phyloP scores from a whole-genome alignment of 2,329 filamentous ascomycete species.

The Diaporthe nobilis region DNA sequence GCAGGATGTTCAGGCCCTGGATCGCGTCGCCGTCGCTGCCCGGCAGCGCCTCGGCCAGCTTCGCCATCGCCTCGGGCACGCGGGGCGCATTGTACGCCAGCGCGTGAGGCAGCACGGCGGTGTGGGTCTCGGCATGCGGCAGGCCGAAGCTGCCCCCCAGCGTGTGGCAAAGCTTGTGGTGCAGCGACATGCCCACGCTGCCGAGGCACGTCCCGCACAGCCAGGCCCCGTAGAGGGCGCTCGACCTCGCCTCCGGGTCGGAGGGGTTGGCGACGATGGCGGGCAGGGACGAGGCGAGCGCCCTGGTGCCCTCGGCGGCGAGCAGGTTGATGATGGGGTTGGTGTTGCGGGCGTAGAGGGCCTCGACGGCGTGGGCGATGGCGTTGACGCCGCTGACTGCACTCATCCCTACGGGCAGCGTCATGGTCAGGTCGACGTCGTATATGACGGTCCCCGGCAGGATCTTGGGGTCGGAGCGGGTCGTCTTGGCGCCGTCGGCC shows the following conservation, averaged over 20 bases:
- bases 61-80: slow-evolving; percentile 65
- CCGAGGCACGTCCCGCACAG: slow-evolving; percentile 74
- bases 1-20: slow-evolving; percentile 67
- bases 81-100: slow-evolving; percentile 73
- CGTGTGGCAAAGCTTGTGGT: slow-evolving; percentile 78
- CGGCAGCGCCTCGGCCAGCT: slow-evolving; percentile 67
- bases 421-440: slow-evolving; percentile 74
- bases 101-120: slow-evolving; percentile 73
- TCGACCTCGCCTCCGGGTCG: slow-evolving; percentile 61
- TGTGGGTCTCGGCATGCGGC: slow-evolving; percentile 76
- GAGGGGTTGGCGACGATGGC: slow-evolving; percentile 62
- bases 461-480: slow-evolving; percentile 70
- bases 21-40: slow-evolving; percentile 71
- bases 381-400: slow-evolving; percentile 75
- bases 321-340: slow-evolving; percentile 73
- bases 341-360: slow-evolving; percentile 72
- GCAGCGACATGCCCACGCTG: slow-evolving; percentile 72
- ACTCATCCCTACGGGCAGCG: slow-evolving; percentile 65
- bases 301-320: slow-evolving; percentile 69
- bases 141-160: slow-evolving; percentile 75
- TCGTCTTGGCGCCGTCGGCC: slow-evolving; percentile 69
- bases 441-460: slow-evolving; percentile 74
- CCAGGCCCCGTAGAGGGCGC: slow-evolving; percentile 75
- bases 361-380: slow-evolving; percentile 74
- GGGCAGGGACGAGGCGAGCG: slow-evolving; percentile 68